Conservation (phyloP, 345 rosid species). For the Eutrema yunnanense region DNA sequence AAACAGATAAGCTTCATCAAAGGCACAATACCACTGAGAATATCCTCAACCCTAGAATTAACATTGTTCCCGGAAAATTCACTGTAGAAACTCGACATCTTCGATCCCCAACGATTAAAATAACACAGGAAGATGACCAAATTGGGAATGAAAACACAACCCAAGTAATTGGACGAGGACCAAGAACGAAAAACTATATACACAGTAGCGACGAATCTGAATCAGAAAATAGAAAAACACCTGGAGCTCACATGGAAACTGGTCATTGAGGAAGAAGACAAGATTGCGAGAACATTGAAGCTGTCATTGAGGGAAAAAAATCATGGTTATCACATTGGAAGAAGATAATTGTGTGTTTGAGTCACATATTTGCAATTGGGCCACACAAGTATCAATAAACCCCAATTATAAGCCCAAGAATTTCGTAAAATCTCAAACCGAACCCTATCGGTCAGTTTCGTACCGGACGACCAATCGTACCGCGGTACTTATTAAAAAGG, state of each 20-base stretch:
- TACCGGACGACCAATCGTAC: background rate
- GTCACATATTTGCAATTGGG: background rate
- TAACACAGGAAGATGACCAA: constrained; percentile 5
- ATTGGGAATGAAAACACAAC: background rate
- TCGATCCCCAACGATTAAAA: constrained; percentile 13
- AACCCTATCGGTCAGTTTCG: background rate
- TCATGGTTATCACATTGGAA: background rate
- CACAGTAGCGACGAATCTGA: background rate
- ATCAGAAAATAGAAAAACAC: background rate
- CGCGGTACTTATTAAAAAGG: background rate
- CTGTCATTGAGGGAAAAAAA: too few relatives aligned
- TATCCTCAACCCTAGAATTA: constrained; percentile 34
- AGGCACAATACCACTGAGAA: constrained; percentile 56
- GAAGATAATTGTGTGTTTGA: background rate
- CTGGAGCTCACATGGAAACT: constrained; percentile 7
- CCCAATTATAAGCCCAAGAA: background rate
- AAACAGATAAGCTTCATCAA: constrained; percentile 73
- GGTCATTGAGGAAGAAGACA: constrained; percentile 5
- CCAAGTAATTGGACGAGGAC: background rate
- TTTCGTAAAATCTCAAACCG: background rate
- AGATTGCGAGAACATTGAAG: background rate
- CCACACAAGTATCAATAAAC: background rate
- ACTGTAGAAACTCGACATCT: constrained; percentile 16
- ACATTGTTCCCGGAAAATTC: background rate
- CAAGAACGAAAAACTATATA: background rate